Evolutionary conservation across 2,329 filamentous ascomycete species (phyloP).

Genomic region (Aureobasidium sp.): DNA sequence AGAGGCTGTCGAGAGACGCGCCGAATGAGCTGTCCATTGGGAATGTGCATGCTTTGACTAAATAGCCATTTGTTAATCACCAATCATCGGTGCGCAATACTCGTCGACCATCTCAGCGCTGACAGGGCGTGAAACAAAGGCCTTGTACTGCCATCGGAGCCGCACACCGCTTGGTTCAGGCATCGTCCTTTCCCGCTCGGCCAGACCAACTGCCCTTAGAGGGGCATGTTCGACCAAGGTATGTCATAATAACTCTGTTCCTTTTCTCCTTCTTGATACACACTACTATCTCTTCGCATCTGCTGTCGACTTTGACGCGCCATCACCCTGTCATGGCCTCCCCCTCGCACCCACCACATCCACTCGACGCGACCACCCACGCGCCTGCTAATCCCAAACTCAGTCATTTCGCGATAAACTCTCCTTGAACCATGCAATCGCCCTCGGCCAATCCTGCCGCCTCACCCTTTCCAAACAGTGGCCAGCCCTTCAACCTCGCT

Average conservation of each 20-base stretch:
- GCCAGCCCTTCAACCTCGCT: constrained; percentile 18
- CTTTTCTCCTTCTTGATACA: neutral
- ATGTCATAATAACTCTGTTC: neutral
- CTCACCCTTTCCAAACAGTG: constrained; percentile 11
- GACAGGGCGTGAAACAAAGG: constrained; percentile 12
- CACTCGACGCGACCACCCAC: constrained; percentile 10
- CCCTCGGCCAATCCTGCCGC: constrained; percentile 6
- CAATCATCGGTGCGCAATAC: constrained; percentile 6
- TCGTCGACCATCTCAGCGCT: neutral
- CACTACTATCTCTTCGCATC: neutral
- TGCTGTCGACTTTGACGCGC: neutral
- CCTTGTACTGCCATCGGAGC: constrained; percentile 4
- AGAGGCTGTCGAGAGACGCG: neutral
- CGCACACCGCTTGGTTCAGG: constrained; percentile 2
- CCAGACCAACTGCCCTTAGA: constrained; percentile 5
- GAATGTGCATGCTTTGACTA: constrained; percentile 2
- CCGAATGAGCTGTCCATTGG: neutral
- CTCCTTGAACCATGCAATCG: constrained; percentile 13
- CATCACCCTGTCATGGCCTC: neutral
- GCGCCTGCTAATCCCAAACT: constrained; percentile 1
- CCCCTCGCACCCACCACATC: neutral
- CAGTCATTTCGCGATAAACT: constrained; percentile 1
- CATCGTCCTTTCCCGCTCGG: constrained; percentile 3
- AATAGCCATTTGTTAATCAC: neutral
- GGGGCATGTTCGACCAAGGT: constrained; percentile 14